These are phyloP conservation scores for Colletotrichum graminicola DNA, from an alignment of 2,329 filamentous ascomycete genomes.

Conservation along the genomic window DNA sequence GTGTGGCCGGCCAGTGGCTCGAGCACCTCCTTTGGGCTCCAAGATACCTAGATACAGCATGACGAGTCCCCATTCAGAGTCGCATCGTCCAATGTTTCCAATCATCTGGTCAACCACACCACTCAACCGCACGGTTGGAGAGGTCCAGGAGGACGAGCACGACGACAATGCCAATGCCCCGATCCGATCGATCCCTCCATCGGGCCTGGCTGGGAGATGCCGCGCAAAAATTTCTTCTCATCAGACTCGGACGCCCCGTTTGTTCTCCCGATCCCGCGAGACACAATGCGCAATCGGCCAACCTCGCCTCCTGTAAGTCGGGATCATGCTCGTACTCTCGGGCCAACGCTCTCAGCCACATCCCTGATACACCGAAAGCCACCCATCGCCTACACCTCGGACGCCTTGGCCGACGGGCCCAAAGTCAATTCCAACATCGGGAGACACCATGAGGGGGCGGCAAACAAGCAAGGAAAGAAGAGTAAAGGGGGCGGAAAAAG, in stretches of 20 bases:
- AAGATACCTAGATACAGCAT: slow-evolving; percentile 13
- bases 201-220: slow-evolving; percentile 4
- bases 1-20: background rate
- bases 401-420: slow-evolving; percentile 14
- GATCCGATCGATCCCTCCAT: slow-evolving; percentile 36
- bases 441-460: slow-evolving; percentile 5
- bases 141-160: slow-evolving; percentile 20
- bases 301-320: slow-evolving; percentile 28
- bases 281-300: slow-evolving; percentile 39
- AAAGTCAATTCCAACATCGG: slow-evolving; percentile 40
- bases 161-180: slow-evolving; percentile 16
- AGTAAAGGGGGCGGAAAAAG: slow-evolving; percentile 24
- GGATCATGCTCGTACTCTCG: slow-evolving; percentile 39
- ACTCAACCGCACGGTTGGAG: slow-evolving; percentile 14
- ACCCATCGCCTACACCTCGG: slow-evolving; percentile 29
- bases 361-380: slow-evolving; percentile 37
- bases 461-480: background rate
- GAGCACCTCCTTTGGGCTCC: slow-evolving; percentile 7
- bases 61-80: slow-evolving; percentile 33
- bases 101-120: slow-evolving; percentile 24
- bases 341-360: slow-evolving; percentile 36
- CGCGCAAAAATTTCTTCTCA: slow-evolving; percentile 10
- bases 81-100: slow-evolving; percentile 35
- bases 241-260: slow-evolving; percentile 24
- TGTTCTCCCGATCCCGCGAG: slow-evolving; percentile 20